Evolutionary conservation across 768 basidiomycete genomes (phyloP).

Genomic region (Russula brevipes): DNA sequence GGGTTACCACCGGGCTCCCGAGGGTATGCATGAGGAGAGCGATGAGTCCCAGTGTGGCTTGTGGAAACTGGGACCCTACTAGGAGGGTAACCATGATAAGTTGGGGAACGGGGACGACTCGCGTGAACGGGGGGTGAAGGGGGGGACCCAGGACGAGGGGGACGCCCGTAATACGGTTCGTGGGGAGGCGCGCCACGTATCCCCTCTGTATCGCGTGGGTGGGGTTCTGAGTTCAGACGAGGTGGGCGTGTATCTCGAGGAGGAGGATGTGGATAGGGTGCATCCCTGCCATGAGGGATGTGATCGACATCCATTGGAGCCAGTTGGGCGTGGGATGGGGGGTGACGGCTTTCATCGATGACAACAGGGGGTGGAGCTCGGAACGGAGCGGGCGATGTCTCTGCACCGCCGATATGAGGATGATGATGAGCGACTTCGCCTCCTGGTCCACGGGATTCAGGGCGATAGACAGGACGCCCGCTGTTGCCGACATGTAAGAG

Average conservation of each 20-base stretch:
- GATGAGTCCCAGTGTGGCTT: conserved; percentile 46
- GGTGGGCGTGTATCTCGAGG: conserved; percentile 51
- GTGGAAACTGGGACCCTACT: conserved; percentile 49
- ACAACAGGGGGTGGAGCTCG: conserved; percentile 79
- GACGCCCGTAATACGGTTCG: conserved; percentile 53
- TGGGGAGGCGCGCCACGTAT: conserved; percentile 46
- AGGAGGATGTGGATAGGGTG: conserved; percentile 36
- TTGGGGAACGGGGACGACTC: conserved; percentile 47
- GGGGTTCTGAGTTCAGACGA: conserved; percentile 60
- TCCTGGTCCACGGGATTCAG: conserved; percentile 60
- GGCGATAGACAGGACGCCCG: conserved; percentile 46
- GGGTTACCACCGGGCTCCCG: conserved; percentile 44
- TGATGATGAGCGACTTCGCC: conserved; percentile 49
- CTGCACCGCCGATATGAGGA: conserved; percentile 44
- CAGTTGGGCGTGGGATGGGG: conserved; percentile 59
- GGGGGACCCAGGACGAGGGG: conserved; percentile 51
- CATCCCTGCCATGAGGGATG: conserved; percentile 46
- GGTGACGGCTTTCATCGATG: conserved; percentile 68
- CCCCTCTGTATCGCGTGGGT: conserved; percentile 49
- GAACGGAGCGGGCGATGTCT: conserved; percentile 69
- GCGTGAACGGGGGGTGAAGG: conserved; percentile 50
- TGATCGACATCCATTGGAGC: conserved; percentile 65
- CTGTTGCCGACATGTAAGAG: conserved; percentile 50
- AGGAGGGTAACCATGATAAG: conserved; percentile 46
- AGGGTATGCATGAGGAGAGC: conserved; percentile 56